These are phyloP conservation scores for Colletotrichum euphorbiae DNA, from an alignment of 2,329 filamentous ascomycete genomes.

Conservation along the genomic window DNA sequence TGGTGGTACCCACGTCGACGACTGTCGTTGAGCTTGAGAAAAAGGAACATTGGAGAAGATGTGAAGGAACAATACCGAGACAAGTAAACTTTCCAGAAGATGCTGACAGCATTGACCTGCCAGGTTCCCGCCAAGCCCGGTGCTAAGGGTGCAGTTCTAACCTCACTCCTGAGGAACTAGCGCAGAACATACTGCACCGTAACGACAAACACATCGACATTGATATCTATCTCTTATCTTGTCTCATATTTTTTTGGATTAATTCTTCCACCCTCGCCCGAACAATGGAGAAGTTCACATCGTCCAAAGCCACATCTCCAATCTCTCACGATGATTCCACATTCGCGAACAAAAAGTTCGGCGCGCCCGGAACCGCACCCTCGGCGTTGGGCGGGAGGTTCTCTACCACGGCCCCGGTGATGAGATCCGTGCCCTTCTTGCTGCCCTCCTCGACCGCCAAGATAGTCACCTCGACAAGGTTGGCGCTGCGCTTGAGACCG, in stretches of 20 bases:
- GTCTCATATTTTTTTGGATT: background rate
- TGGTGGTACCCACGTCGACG: background rate
- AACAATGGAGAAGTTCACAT: background rate
- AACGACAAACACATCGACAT: slow-evolving; percentile 15
- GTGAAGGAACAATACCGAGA: background rate
- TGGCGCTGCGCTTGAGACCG: slow-evolving; percentile 79
- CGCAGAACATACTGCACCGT: background rate
- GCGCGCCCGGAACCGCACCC: slow-evolving; percentile 82
- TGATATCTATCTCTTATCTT: slow-evolving; percentile 26
- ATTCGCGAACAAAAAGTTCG: slow-evolving; percentile 89
- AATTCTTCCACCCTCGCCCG: background rate
- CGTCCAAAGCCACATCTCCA: background rate
- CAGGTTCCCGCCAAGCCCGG: background rate
- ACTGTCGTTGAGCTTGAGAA: background rate
- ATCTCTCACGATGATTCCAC: slow-evolving; percentile 58
- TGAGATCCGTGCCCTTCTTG: slow-evolving; percentile 70
- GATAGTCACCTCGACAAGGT: slow-evolving; percentile 77
- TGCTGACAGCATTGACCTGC: background rate
- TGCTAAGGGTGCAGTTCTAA: background rate
- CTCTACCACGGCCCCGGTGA: slow-evolving; percentile 66
- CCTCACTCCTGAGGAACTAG: background rate
- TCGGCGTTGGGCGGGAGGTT: slow-evolving; percentile 73
- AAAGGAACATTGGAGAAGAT: background rate
- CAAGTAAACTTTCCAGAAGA: background rate
- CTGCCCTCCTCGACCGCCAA: slow-evolving; percentile 77